phyloP scores from a whole-genome alignment of 1,284 basidiomycete species.

The Ganoderma lingzhi region DNA sequence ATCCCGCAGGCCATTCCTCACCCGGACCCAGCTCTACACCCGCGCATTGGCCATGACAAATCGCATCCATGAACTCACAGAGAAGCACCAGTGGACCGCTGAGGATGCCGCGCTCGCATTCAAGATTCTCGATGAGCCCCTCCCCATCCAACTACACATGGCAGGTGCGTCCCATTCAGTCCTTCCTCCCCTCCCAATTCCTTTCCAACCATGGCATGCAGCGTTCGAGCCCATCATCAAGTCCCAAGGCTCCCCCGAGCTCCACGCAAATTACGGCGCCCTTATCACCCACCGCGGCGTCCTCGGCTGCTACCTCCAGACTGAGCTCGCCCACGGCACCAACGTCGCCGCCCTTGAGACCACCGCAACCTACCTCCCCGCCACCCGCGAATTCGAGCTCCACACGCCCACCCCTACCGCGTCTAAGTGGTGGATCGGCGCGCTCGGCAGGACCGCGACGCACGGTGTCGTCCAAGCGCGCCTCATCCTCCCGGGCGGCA shows the following conservation, averaged over 20 bases:
- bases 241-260: conserved; percentile 49
- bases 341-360: conserved; percentile 80
- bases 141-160: neutral
- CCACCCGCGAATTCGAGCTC: conserved; percentile 77
- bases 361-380: conserved; percentile 77
- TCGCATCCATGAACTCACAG: conserved; percentile 63
- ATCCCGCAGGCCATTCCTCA: conserved; percentile 58
- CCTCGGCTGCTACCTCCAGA: conserved; percentile 75
- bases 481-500: conserved; percentile 69
- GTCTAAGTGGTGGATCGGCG: conserved; percentile 88
- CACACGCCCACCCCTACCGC: conserved; percentile 81
- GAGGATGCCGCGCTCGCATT: conserved; percentile 43
- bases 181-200: conserved; percentile 44
- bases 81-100: conserved; percentile 59
- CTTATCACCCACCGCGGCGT: conserved; percentile 65
- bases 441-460: conserved; percentile 75
- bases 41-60: conserved; percentile 59
- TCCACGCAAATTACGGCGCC: conserved; percentile 57
- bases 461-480: conserved; percentile 85
- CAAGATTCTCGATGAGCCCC: neutral
- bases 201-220: too few species aligned
- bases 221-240: too few species aligned
- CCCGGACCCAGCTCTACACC: conserved; percentile 58
- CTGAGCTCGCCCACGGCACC: conserved; percentile 81
- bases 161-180: conserved; percentile 57